A percentile compares a stretch with the other conserved stretches of the same genome.
Evolutionary conservation across 1,284 basidiomycete species (phyloP).

Genomic region (Pascua guehoae): DNA sequence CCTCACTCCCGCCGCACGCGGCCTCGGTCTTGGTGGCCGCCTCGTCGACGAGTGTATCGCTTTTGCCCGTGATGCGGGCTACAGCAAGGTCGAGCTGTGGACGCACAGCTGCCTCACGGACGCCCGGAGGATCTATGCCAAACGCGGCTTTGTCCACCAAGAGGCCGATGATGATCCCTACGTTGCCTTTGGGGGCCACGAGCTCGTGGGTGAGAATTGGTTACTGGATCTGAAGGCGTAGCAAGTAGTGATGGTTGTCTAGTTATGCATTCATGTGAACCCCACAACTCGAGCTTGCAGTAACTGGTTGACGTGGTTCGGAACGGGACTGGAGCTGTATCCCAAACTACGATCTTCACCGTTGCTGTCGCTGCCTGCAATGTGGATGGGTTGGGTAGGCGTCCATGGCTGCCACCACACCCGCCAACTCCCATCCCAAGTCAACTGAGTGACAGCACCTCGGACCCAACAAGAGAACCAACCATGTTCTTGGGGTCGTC

Average conservation of each 20-base stretch:
- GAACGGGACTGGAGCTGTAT: no score
- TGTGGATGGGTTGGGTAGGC: no score
- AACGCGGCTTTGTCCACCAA: conserved; percentile 7
- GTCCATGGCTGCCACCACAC: no score
- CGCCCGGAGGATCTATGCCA: conserved; percentile 13
- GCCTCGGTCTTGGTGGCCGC: conserved; percentile 6
- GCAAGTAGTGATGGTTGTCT: no score
- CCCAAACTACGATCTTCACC: no score
- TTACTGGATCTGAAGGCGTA: conserved; percentile 3
- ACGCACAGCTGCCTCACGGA: conserved; percentile 11
- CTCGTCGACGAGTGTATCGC: conserved; percentile 12
- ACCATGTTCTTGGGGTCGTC: no score
- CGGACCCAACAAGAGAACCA: no score
- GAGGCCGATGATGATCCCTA: background rate
- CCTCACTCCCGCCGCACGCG: conserved; percentile 6
- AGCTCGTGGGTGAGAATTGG: conserved; percentile 10
- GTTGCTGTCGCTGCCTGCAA: no score
- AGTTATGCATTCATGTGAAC: background rate
- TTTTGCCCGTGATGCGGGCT: conserved; percentile 9
- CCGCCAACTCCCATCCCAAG: no score
- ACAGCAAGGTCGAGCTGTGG: conserved; percentile 12
- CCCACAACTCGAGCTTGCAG: no score
- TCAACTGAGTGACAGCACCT: no score
- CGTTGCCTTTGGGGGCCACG: background rate
- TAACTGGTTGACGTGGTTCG: no score